phyloP scores from a whole-genome alignment of 2,329 filamentous ascomycete genomes.

The Pezicula rhizophila region DNA sequence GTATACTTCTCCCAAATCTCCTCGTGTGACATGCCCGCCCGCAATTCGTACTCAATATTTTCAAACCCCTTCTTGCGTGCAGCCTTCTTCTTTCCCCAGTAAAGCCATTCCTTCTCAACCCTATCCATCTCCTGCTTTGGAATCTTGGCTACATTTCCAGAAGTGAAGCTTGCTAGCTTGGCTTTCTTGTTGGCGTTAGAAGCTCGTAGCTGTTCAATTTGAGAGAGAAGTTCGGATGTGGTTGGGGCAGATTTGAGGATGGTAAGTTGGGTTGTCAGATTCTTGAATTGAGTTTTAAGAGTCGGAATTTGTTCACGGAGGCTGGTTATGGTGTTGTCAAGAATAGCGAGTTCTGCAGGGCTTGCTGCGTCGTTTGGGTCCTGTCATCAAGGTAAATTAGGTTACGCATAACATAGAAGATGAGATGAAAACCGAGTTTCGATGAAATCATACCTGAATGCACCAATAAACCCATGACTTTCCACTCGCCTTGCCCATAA shows the following conservation, averaged over 20 bases:
- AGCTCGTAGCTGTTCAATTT: constrained; percentile 35
- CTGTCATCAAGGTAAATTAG: constrained; percentile 26
- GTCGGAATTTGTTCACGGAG: constrained; percentile 37
- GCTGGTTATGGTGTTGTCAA: constrained; percentile 41
- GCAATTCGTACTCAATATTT: constrained; percentile 33
- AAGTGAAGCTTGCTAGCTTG: constrained; percentile 35
- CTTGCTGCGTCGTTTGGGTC: constrained; percentile 41
- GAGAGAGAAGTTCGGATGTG: constrained; percentile 40
- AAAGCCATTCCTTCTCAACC: constrained; percentile 39
- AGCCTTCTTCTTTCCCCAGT: constrained; percentile 32
- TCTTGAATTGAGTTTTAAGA: constrained; percentile 44
- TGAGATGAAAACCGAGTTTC: background rate
- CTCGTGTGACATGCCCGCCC: constrained; percentile 38
- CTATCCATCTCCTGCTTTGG: constrained; percentile 39
- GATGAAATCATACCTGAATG: constrained; percentile 19
- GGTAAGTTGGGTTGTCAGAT: constrained; percentile 36
- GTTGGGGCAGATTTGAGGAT: constrained; percentile 38
- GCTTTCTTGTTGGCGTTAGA: constrained; percentile 36
- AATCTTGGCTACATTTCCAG: constrained; percentile 34
- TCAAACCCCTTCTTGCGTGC: constrained; percentile 25
- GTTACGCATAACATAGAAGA: background rate
- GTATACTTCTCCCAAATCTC: constrained; percentile 39
- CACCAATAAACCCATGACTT: constrained; percentile 29
- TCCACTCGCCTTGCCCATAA: constrained; percentile 42
- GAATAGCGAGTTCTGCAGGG: constrained; percentile 39